Evolutionary conservation across 1,284 basidiomycete species (phyloP), one percentile per base, ranked within the genome.

Genomic region (Apiotrichum veenhuisii): DNA sequence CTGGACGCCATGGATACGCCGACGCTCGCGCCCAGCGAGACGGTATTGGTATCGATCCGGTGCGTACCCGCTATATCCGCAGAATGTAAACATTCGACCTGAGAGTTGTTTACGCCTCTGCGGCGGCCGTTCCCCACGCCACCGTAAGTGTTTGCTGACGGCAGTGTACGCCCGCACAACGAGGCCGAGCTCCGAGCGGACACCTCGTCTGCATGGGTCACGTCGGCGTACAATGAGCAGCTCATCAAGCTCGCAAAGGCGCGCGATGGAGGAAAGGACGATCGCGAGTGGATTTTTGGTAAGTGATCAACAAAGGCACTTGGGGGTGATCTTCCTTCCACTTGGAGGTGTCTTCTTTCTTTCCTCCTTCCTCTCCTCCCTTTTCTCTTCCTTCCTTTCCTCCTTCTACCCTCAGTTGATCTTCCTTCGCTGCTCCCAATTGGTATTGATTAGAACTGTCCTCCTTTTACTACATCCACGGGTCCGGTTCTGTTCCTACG

Each of bases 1-100:
- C 60, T 62, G 9, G 60, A 62, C 23, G 26, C 27, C 20, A 52
- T 62, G 44, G 60, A 62, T 0, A 43, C 54, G 11, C 54, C 57
- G 8, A 40, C 23, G 9, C 55, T 63, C 36, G 70, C 61, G 2
- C 64, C 65, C 49, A 66, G 64, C 18, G 90, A 93, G 71, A 91
- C 91, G 66, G 91, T 93, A 26, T 84, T 91, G 69, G 91, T 94
- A 15, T 91, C 90, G 25, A 82, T 94, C 61, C 81, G 90, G 89
- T 91, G 61, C 55, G 80, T 65, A 10, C 3, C 38, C 5, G 18
- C 38, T 9, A 37, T 18, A 37, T n/a, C n/a, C n/a, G n/a, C n/a
- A n/a, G n/a, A 18, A 37, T 18, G 15, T 40, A 9, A 30, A 30
- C 30, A 30, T 7, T n/a, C 30, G 12, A 30, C 30, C 5, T 30